Evolutionary conservation across 495 filamentous ascomycete genomes (phyloP).

Genomic region (Delitschia confertaspora): DNA sequence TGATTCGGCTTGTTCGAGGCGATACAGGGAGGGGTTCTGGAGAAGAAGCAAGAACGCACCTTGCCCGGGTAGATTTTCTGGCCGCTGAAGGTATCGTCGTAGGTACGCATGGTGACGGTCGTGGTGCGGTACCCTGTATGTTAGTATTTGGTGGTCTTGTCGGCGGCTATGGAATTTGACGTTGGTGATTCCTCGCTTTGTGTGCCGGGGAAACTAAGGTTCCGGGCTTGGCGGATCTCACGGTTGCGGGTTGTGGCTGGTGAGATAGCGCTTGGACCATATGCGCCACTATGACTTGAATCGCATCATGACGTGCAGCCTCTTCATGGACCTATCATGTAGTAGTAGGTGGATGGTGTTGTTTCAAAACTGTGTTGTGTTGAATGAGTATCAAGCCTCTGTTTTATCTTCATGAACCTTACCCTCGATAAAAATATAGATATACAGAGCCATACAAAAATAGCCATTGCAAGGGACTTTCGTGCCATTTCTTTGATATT

Average conservation of each 20-base stretch:
- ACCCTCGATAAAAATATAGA: too few relatives aligned
- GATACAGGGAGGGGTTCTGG: not conserved
- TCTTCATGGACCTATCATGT: too few relatives aligned
- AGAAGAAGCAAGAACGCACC: slow-evolving; percentile 51
- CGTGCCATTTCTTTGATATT: too few relatives aligned
- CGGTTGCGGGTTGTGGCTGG: slow-evolving; percentile 7
- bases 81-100: slow-evolving; percentile 97
- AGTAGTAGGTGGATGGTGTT: too few relatives aligned
- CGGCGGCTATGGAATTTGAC: slow-evolving; percentile 17
- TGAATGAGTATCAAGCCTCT: too few relatives aligned
- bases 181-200: slow-evolving; percentile 13
- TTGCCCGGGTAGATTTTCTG: slow-evolving; percentile 98
- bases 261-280: slow-evolving; percentile 10
- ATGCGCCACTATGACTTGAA: too few relatives aligned
- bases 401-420: too few relatives aligned
- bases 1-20: not conserved
- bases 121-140: slow-evolving; percentile 27
- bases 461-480: too few relatives aligned
- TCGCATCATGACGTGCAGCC: too few relatives aligned
- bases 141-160: slow-evolving; percentile 27
- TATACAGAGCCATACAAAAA: too few relatives aligned
- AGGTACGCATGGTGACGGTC: slow-evolving; percentile 84
- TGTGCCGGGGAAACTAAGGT: slow-evolving; percentile 7
- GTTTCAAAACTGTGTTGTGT: too few relatives aligned
- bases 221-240: slow-evolving; percentile 5